Conservation (phyloP, 2,329 filamentous ascomycete genomes). For the Colletotrichum gloeosporioides region DNA sequence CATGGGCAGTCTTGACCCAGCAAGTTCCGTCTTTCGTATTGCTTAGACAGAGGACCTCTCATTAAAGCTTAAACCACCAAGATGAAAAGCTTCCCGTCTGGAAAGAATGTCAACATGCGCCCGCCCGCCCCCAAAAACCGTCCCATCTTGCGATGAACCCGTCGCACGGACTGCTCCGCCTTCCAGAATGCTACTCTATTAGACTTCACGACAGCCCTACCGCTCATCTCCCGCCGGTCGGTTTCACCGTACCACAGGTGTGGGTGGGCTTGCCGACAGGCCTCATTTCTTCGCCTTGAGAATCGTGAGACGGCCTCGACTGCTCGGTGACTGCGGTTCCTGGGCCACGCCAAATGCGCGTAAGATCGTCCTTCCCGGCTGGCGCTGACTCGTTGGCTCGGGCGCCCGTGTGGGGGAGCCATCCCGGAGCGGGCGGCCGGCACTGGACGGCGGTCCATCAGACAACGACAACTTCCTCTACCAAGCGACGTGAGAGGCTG, state of each 20-base stretch:
- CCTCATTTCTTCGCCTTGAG: not conserved
- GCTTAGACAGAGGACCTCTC: not conserved
- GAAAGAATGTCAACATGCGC: not conserved
- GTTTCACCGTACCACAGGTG: not conserved
- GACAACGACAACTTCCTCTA: not conserved
- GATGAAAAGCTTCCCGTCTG: not conserved
- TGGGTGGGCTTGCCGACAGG: not conserved
- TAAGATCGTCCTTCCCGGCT: not conserved
- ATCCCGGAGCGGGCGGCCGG: not conserved
- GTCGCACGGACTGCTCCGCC: not conserved
- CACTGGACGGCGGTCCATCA: not conserved
- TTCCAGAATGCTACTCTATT: not conserved
- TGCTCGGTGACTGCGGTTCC: not conserved
- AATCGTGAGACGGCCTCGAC: rapidly evolving
- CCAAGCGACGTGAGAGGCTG: not conserved
- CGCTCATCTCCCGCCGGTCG: not conserved
- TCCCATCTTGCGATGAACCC: not conserved
- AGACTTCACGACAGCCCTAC: not conserved
- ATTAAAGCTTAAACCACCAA: not conserved
- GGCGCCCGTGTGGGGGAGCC: not conserved
- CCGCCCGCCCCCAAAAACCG: not conserved
- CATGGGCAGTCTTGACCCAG: not conserved
- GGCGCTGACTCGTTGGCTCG: not conserved
- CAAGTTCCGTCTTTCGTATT: not conserved
- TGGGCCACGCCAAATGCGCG: not conserved